Conservation (phyloP, 495 filamentous ascomycete genomes). For the Baudoinia panamericana region DNA sequence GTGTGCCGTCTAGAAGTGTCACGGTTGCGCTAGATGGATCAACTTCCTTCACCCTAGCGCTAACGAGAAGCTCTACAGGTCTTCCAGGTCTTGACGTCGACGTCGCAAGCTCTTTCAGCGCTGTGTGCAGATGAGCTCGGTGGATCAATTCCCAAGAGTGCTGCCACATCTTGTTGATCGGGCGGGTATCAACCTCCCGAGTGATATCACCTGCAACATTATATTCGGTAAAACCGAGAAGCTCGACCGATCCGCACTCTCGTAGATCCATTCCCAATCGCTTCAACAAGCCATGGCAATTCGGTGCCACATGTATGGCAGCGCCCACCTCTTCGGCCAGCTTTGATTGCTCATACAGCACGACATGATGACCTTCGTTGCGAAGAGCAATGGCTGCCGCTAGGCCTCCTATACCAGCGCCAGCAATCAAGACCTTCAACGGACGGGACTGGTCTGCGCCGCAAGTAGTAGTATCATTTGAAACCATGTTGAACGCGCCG, state of each 20-base stretch:
- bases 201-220: no score
- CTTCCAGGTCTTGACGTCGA: constrained; percentile 11
- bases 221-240: no score
- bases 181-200: no score
- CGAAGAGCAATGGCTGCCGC: constrained; percentile 41
- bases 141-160: constrained; percentile 23
- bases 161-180: no score
- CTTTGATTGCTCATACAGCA: constrained; percentile 11
- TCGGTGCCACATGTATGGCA: constrained; percentile 11
- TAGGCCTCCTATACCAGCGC: constrained; percentile 45
- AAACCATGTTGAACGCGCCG: no score
- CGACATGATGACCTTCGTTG: constrained; percentile 39
- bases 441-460: no score
- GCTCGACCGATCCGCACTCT: constrained; percentile 4
- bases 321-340: constrained; percentile 15
- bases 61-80: constrained; percentile 7
- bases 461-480: no score
- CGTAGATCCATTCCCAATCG: constrained; percentile 9
- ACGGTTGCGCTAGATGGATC: constrained; percentile 3
- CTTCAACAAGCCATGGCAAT: constrained; percentile 8
- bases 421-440: constrained; percentile 35
- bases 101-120: constrained; percentile 18
- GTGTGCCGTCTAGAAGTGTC: constrained; percentile 12
- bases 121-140: constrained; percentile 18
- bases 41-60: background rate